Conservation (phyloP, 306 rosid genomes). For the Castanopsis chinensis region DNA sequence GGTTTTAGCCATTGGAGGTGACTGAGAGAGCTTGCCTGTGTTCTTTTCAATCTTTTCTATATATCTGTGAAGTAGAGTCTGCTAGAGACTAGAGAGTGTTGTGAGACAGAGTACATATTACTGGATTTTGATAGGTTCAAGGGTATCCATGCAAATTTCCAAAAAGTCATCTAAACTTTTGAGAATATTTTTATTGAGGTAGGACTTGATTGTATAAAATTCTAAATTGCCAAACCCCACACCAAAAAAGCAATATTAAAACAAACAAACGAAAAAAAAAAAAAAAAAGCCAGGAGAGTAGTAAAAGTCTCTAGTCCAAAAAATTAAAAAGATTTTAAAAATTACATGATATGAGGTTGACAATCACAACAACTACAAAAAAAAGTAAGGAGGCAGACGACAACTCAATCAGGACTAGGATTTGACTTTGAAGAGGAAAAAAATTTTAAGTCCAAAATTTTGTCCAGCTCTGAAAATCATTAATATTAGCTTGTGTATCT, state of each 20-base stretch:
- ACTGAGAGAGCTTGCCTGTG: slow-evolving; percentile 31
- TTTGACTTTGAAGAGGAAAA: too few relatives aligned
- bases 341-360: background rate
- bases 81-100: background rate
- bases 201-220: background rate
- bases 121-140: slow-evolving; percentile 23
- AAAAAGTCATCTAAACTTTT: slow-evolving; percentile 28
- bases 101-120: slow-evolving; percentile 25
- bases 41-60: slow-evolving; percentile 24
- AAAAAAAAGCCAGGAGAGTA: too few relatives aligned
- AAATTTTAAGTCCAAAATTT: too few relatives aligned
- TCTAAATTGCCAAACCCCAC: background rate
- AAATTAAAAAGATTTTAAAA: background rate
- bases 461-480: too few relatives aligned
- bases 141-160: slow-evolving; percentile 27
- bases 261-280: background rate
- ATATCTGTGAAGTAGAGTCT: slow-evolving; percentile 23
- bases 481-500: too few relatives aligned
- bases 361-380: too few relatives aligned
- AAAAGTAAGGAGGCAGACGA: too few relatives aligned
- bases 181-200: slow-evolving; percentile 26
- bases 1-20: slow-evolving; percentile 56
- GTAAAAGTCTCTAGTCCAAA: background rate
- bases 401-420: too few relatives aligned
- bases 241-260: background rate